Percentiles rank a stretch among this genome's conserved stretches.
phyloP scores from a whole-genome alignment of 176 grass and related monocot species.

The Pontederia paniculata region DNA sequence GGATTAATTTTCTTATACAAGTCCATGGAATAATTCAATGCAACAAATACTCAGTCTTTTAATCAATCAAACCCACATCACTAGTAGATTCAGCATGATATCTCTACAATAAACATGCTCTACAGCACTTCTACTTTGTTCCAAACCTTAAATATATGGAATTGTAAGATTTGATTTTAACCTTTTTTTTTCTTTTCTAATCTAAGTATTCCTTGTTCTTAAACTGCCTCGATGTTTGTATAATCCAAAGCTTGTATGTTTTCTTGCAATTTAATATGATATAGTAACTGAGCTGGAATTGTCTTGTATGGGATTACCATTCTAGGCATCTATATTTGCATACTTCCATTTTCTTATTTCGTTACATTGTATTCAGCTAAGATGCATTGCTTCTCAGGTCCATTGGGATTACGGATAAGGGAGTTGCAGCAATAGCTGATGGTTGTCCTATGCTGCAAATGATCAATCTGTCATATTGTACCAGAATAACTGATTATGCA shows the following conservation, averaged over 20 bases:
- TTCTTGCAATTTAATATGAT: background rate
- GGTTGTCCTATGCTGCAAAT: constrained; percentile 51
- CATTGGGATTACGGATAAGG: constrained; percentile 50
- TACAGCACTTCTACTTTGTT: no score
- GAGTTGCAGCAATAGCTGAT: constrained; percentile 40
- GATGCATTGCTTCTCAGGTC: constrained; percentile 41
- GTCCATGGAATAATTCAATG: background rate
- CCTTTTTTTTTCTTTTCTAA: no score
- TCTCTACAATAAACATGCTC: no score
- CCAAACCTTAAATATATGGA: no score
- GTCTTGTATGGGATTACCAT: background rate
- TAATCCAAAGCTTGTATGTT: no score
- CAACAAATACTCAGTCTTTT: no score
- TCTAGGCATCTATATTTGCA: background rate
- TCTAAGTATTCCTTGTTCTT: no score
- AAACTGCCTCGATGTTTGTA: no score
- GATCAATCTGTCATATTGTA: constrained; percentile 54
- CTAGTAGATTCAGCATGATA: no score
- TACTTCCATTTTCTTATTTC: background rate
- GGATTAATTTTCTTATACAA: background rate
- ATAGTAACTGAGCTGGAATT: background rate
- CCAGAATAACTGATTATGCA: constrained; percentile 30
- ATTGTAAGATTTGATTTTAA: no score
- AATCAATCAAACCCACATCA: no score
- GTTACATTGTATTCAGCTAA: constrained; percentile 14